phyloP scores from a whole-genome alignment of 2,329 filamentous ascomycete genomes.

The Aspergillus carbonarius region DNA sequence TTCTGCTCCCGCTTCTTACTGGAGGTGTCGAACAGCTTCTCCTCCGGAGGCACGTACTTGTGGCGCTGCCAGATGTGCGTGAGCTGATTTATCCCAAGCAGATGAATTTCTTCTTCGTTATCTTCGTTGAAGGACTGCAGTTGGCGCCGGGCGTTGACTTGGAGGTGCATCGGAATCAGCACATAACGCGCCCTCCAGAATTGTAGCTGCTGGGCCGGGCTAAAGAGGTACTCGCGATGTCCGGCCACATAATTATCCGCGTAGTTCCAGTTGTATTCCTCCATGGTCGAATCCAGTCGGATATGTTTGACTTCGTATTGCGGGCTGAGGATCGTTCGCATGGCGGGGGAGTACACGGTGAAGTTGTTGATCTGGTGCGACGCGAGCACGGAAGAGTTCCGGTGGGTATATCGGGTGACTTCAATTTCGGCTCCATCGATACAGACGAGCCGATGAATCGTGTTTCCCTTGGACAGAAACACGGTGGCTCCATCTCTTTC shows the following conservation, averaged over 20 bases:
- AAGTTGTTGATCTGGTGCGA: slow-evolving; percentile 46
- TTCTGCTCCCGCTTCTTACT: slow-evolving; percentile 70
- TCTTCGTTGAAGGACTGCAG: slow-evolving; percentile 60
- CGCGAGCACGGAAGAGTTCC: slow-evolving; percentile 61
- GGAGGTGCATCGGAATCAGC: slow-evolving; percentile 75
- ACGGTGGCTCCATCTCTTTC: slow-evolving; percentile 77
- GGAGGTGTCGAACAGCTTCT: slow-evolving; percentile 70
- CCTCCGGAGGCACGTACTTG: slow-evolving; percentile 76
- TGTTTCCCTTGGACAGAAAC: slow-evolving; percentile 88
- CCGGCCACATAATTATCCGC: slow-evolving; percentile 88
- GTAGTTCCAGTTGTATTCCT: slow-evolving; percentile 89
- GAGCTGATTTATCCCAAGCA: slow-evolving; percentile 88
- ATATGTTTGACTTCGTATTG: slow-evolving; percentile 69
- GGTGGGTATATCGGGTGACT: slow-evolving; percentile 83
- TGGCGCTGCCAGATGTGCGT: slow-evolving; percentile 90
- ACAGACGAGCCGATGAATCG: slow-evolving; percentile 88
- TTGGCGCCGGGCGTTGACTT: slow-evolving; percentile 56
- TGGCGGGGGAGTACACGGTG: slow-evolving; percentile 64
- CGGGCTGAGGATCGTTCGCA: slow-evolving; percentile 73
- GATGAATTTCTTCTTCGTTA: slow-evolving; percentile 86
- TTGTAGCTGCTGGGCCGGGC: slow-evolving; percentile 74
- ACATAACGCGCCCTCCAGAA: slow-evolving; percentile 94
- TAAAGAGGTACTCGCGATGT: slow-evolving; percentile 64
- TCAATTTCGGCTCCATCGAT: slow-evolving; percentile 84
- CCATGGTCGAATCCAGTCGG: slow-evolving; percentile 63